phyloP scores from a whole-genome alignment of 192 early-diverging fungal genomes.

The Globomyces pollinis-pini region DNA sequence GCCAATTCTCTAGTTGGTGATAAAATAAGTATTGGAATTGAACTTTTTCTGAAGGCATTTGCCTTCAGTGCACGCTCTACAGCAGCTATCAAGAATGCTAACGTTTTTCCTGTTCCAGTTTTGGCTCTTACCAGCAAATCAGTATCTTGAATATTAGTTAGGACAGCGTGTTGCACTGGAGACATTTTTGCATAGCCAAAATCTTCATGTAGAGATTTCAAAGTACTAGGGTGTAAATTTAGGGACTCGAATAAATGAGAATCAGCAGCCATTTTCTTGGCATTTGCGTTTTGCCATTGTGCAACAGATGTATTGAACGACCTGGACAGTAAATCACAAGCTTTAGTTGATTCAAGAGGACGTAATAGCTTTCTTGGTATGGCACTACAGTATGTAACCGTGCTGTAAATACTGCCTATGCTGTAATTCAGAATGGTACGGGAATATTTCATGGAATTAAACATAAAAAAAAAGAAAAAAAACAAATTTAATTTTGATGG shows the following conservation, averaged over 20 bases:
- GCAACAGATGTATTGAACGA: not conserved
- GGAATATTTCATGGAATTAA: not conserved
- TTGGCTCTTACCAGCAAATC: constrained; percentile 94
- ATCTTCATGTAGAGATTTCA: constrained; percentile 14
- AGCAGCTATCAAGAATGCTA: constrained; percentile 89
- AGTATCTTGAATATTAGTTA: constrained; percentile 44
- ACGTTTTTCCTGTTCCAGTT: constrained; percentile 95
- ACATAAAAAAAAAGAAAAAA: constrained; percentile 4
- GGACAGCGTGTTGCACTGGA: constrained; percentile 77
- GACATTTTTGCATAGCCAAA: constrained; percentile 77
- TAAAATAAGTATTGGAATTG: constrained; percentile 59
- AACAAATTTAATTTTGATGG: not conserved
- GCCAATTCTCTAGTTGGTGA: constrained; percentile 88
- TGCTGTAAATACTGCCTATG: too few species aligned
- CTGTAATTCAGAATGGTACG: too few species aligned
- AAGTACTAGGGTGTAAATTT: not conserved
- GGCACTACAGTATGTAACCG: not conserved
- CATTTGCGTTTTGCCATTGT: not conserved
- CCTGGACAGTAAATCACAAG: not conserved
- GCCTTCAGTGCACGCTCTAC: constrained; percentile 55
- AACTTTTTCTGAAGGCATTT: not conserved
- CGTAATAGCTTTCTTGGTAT: not conserved
- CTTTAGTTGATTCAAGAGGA: not conserved
- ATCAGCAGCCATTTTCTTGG: not conserved
- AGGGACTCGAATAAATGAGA: not conserved